phyloP scores from a whole-genome alignment of 2,329 filamentous ascomycete genomes.

The Basipetospora chlamydospora region DNA sequence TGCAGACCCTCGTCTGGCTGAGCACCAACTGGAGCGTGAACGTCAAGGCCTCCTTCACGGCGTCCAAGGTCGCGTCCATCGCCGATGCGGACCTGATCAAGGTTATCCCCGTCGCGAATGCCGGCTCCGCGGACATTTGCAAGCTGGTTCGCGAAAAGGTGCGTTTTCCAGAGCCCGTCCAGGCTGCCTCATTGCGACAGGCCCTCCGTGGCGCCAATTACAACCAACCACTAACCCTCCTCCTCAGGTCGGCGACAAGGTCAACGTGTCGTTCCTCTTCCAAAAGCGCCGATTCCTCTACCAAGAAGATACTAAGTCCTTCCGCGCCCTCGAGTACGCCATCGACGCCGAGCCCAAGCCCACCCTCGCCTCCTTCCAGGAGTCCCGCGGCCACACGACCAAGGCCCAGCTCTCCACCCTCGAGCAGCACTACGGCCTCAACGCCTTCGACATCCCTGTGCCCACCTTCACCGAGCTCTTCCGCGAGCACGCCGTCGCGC shows the following conservation, averaged over 20 bases:
- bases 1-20: constrained; percentile 82
- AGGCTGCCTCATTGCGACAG: no score
- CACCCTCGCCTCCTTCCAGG: constrained; percentile 61
- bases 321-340: constrained; percentile 67
- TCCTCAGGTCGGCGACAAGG: constrained; percentile 51
- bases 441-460: constrained; percentile 95
- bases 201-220: no score
- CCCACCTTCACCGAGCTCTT: constrained; percentile 92
- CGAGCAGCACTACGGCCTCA: constrained; percentile 86
- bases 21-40: constrained; percentile 97
- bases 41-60: constrained; percentile 67
- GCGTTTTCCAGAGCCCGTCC: no score
- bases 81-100: constrained; percentile 76
- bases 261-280: constrained; percentile 79
- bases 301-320: constrained; percentile 54
- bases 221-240: no score
- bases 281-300: constrained; percentile 96
- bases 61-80: constrained; percentile 53
- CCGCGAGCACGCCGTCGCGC: constrained; percentile 94
- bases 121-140: constrained; percentile 80
- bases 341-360: constrained; percentile 82
- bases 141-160: constrained; percentile 61
- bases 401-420: constrained; percentile 64
- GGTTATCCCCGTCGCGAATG: constrained; percentile 78
- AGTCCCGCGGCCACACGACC: constrained; percentile 58